phyloP scores from a whole-genome alignment of 805 yeast genomes.

The Suhomyces kilbournensis region DNA sequence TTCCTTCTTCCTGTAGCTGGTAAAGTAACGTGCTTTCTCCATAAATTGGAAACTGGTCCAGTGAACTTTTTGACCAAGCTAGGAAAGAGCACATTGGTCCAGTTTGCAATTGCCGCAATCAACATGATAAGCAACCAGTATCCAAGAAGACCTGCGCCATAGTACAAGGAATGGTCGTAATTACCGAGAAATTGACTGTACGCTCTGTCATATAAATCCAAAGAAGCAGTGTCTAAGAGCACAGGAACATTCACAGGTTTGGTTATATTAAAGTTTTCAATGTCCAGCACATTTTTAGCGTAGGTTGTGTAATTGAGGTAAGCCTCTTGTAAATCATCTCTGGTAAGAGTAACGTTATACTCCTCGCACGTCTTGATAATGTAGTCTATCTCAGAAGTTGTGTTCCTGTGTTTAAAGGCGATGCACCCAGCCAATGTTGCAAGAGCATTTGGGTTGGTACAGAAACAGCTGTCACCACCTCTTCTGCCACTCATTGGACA shows the following conservation, averaged over 20 bases:
- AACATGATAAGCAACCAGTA: conserved; percentile 19
- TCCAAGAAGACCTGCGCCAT: conserved; percentile 19
- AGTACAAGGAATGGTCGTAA: conserved; percentile 23
- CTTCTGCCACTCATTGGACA: conserved; percentile 1
- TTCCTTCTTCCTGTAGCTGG: conserved; percentile 21
- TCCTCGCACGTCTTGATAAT: background rate
- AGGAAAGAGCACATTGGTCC: conserved; percentile 29
- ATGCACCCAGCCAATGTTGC: conserved; percentile 33
- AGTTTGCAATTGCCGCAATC: conserved; percentile 8
- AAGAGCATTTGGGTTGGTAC: conserved; percentile 23
- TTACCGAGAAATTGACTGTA: conserved; percentile 20
- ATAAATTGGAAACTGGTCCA: conserved; percentile 18
- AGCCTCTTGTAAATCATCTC: conserved; percentile 15
- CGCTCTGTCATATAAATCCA: conserved; percentile 10
- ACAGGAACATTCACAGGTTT: conserved; percentile 21
- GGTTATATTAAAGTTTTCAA: conserved; percentile 21
- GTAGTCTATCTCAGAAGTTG: background rate
- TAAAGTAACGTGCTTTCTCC: conserved; percentile 15
- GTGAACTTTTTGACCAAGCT: conserved; percentile 23
- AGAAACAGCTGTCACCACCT: conserved; percentile 15
- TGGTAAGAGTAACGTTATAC: conserved; percentile 17
- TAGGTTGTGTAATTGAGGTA: conserved; percentile 11
- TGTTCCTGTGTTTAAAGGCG: conserved; percentile 7
- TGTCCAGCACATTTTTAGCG: conserved; percentile 17
- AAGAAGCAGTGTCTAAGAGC: conserved; percentile 14